Evolutionary conservation across 345 rosid species (phyloP).

Genomic region (Syzygium aromaticum): DNA sequence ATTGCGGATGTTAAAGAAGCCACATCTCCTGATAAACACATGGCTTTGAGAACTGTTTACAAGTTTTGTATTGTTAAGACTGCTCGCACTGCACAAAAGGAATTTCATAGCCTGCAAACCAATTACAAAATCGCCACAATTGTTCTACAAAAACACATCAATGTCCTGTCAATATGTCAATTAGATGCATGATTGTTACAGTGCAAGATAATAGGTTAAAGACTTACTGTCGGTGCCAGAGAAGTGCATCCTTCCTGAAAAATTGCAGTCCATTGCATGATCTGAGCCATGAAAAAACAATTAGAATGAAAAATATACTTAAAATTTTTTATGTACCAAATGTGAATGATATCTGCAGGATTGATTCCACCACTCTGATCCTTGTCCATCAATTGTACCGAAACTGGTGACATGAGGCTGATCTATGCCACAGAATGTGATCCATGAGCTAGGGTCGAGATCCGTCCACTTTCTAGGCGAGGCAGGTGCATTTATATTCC

Average conservation of each 20-base stretch:
- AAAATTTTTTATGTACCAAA: background rate
- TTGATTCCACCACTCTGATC: constrained; percentile 31
- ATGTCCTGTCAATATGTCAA: background rate
- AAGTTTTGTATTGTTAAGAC: constrained; percentile 7
- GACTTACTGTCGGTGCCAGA: constrained; percentile 24
- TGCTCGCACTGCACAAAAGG: constrained; percentile 11
- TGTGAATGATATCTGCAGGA: constrained; percentile 24
- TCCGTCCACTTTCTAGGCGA: constrained; percentile 20
- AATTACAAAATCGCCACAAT: background rate
- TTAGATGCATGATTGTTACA: background rate
- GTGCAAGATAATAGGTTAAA: background rate
- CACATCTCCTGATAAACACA: constrained; percentile 2
- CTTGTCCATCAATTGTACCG: constrained; percentile 20
- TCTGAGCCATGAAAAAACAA: background rate
- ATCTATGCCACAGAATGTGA: constrained; percentile 3
- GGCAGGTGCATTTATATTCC: constrained; percentile 18
- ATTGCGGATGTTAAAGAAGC: background rate
- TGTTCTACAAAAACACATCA: background rate
- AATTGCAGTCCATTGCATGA: background rate
- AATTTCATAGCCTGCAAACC: constrained; percentile 20
- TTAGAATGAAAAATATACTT: background rate
- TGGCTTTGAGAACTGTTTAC: constrained; percentile 26
- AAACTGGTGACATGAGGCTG: constrained; percentile 11
- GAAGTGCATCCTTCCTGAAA: constrained; percentile 23
- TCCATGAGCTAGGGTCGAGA: constrained; percentile 17